A percentile compares a stretch with the other conserved stretches of the same genome.
These are phyloP conservation scores for Articulospora tetracladia DNA, from an alignment of 495 filamentous ascomycete genomes.

Conservation along the genomic window DNA sequence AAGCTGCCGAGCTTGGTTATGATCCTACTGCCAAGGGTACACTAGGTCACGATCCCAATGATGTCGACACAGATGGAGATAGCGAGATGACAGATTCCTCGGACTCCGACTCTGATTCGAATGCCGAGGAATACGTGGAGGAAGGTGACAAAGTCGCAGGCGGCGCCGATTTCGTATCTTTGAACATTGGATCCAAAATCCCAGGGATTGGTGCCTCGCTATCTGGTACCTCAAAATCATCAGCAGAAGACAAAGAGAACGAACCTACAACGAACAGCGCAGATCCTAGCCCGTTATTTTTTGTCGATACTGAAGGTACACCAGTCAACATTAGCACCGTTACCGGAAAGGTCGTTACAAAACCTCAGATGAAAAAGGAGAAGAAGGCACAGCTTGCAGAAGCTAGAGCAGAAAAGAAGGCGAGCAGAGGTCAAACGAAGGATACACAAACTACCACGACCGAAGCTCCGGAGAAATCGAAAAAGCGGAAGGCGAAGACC, in stretches of 20 bases:
- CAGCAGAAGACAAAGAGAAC: background rate
- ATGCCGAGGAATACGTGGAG: background rate
- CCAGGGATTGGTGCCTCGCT: background rate
- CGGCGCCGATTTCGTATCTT: conserved; percentile 6
- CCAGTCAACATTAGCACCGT: conserved; percentile 3
- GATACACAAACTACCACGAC: background rate
- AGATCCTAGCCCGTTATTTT: conserved; percentile 20
- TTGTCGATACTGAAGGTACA: conserved; percentile 20
- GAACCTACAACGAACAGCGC: background rate
- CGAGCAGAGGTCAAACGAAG: background rate
- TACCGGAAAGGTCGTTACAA: background rate
- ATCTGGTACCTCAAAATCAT: background rate
- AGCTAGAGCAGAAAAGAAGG: conserved; percentile 5
- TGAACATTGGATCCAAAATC: conserved; percentile 15
- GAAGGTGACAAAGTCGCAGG: conserved; percentile 1
- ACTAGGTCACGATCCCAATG: background rate
- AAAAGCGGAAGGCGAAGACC: background rate
- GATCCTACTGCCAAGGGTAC: conserved; percentile 5
- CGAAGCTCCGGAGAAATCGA: background rate
- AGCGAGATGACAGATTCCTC: background rate
- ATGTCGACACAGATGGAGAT: conserved; percentile 3
- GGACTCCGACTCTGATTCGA: background rate
- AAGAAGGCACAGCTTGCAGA: background rate
- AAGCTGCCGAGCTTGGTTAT: conserved; percentile 5
- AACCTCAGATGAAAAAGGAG: background rate